Evolutionary conservation across 2,329 filamentous ascomycete genomes (phyloP), one percentile per base, ranked within the genome.

Genomic region (Moelleriella libera): DNA sequence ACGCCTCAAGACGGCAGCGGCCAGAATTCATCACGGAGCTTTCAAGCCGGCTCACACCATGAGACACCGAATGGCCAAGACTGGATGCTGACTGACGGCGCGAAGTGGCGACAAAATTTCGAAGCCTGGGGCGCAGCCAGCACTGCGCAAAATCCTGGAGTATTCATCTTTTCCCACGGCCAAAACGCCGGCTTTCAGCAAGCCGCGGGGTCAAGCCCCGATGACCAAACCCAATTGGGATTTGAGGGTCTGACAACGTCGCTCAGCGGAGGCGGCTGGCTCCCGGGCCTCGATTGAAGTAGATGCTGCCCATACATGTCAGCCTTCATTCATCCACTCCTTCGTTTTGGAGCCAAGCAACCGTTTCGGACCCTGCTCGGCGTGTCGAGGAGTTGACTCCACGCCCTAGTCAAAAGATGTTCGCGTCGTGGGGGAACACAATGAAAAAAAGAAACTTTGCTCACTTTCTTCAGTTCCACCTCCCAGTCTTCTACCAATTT

Each of bases 21-120:
- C 50, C 53, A 48, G 62, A 29, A 30, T 32, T 31, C 44, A 8
- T 28, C 43, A 6, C 49, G 48, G 10, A n/a, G 41, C 6, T 12
- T 6, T 41, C 8, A n/a, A 5, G 10, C 42, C 14, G 41, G 12
- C 12, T 53, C 39, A 55, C 41, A 44, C 58, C 49, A 48, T 57
- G 48, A 12, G 48, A 57, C 51, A 61, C 62, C 5, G 43, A 74
- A 77, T 50, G 69, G 69, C 7, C 70, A 74, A 50, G 72, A 78
- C 40, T 80, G 74, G 72, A 75, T 77, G 53, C 58, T 79, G 21
- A 76, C 69, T 47, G 76, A 79, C 50, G 70, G 75, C 14, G 74
- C 71, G 30, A 73, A 68, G 50, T 78, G 75, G 74, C 74, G 78
- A 49, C 72, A 76, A 47, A 70, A 75, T 50, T 79, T 78, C 54